Evolutionary conservation across 441 rosid species (phyloP), one percentile per base, ranked within the genome.

Genomic region (Capsella rubella): DNA sequence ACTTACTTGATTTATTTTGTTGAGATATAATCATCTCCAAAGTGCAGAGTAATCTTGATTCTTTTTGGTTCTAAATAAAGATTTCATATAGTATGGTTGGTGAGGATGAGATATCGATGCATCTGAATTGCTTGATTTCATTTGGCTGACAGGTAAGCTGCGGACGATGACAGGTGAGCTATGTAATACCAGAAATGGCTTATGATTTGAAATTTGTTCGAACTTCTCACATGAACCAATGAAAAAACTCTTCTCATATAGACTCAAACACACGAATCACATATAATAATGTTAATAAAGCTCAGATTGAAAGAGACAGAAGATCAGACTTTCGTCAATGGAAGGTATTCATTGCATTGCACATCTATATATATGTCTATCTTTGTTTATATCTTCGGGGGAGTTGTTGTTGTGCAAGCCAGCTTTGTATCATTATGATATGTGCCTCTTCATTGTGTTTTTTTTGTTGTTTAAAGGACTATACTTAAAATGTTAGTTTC

Each of bases 391-490:
- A 58, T 71, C 16, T 57, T 47, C 49, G 35, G 15, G 72, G 12
- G 72, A 13, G 68, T 77, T 71, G 76, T 64, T 70, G 71, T 64
- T 70, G 55, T 76, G 72, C 76, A 64, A 70, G 80, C 76, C 71
- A 76, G 72, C 76, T 76, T 76, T 76, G 71, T 39, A 37, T 40
- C 71, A 69, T 69, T 56, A 47, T 56, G 67, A 56, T 46, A 0
- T 55, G 35, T 39, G 61, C 5, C 70, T 54, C 45, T 69, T 69
- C 7, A 46, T 69, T 53, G 74, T 54, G 37, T 13, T 42, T 60
- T 29, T 42, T 34, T 32, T 32, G 18, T 16, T 16, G 18, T 21
- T 21, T 21, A 2, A 37, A 8, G 18, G 45, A 50, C 69, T 60
- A 46, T 67, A 62, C 65, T 53, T 55, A 6, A 45, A 51, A 50